Evolutionary conservation across 1,284 basidiomycete genomes (phyloP), one percentile per base, ranked within the genome.

Genomic region (Meripilus lineatus): DNA sequence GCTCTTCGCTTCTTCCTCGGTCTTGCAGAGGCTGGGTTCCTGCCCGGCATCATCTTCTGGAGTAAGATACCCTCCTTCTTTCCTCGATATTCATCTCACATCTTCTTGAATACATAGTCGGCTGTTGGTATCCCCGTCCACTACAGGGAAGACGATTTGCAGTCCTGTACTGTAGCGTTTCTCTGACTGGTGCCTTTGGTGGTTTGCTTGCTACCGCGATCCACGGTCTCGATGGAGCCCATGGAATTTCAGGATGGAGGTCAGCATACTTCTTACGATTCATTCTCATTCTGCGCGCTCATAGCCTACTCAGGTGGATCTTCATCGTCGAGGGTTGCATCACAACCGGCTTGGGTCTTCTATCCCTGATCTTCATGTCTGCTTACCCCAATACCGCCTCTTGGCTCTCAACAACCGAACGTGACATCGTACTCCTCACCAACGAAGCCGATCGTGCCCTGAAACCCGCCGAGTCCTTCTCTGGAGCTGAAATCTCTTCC

Each of bases 1-100:
- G 72, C 67, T 1, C 76, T 75, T 37, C 73, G 84, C 2, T 81
- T 85, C 62, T 81, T 82, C 79, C 55, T 69, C 74, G 26, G 79
- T 69, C 1, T 72, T 63, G 50, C 53, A 2, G 59, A 61, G 43
- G 58, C 58, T 11, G 63, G 58, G 75, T 84, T 63, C 80, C 79
- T 58, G 72, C 79, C 38, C 67, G 82, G 38, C 59, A 74, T 52
- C 68, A 67, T 57, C 61, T 83, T 49, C 60, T 76, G 51, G 71
- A 76, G 73, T 72, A 54, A 42, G 69, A 53, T 18, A 39, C 3
- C 41, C 38, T n/a, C 38, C 40, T 22, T 4, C 2, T 35, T 37
- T 24, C 11, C 6, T 10, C 23, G 25, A 10, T 15, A 28, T 32
- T 20, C 17, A n/a, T 22, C 11, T 3, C 23, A 2, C 3, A 8